phyloP scores from a whole-genome alignment of 768 basidiomycete genomes.

The Mycena latifolia region DNA sequence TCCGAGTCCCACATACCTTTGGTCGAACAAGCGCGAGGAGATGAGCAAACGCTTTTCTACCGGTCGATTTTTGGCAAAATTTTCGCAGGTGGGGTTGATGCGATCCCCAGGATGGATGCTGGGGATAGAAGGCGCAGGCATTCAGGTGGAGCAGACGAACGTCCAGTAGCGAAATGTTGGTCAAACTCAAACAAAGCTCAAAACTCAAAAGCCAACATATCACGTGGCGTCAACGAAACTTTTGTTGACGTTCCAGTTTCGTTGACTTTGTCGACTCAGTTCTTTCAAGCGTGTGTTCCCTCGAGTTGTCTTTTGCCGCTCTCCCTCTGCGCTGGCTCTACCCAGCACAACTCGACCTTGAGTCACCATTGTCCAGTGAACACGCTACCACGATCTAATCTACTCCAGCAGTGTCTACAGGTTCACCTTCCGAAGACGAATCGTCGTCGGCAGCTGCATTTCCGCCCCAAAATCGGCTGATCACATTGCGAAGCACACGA shows the following conservation, averaged over 20 bases:
- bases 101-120: conserved; percentile 7
- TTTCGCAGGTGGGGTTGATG: conserved; percentile 8
- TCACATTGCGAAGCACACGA: conserved; percentile 67
- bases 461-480: conserved; percentile 71
- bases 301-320: too few species aligned
- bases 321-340: too few species aligned
- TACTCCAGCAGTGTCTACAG: conserved; percentile 37
- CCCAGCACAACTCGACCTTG: too few species aligned
- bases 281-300: too few species aligned
- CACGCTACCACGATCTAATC: conserved; percentile 24
- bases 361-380: too few species aligned
- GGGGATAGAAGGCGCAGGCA: neutral
- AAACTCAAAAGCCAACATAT: too few species aligned
- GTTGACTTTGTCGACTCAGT: too few species aligned
- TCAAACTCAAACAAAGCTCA: too few species aligned
- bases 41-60: conserved; percentile 4
- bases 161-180: too few species aligned
- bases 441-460: conserved; percentile 47
- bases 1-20: too few species aligned
- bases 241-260: too few species aligned
- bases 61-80: neutral
- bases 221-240: too few species aligned
- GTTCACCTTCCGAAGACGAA: conserved; percentile 48
- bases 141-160: neutral
- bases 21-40: neutral